Base-by-base conservation (phyloP, 768 basidiomycete genomes). In the Daedaleopsis nitida region DNA sequence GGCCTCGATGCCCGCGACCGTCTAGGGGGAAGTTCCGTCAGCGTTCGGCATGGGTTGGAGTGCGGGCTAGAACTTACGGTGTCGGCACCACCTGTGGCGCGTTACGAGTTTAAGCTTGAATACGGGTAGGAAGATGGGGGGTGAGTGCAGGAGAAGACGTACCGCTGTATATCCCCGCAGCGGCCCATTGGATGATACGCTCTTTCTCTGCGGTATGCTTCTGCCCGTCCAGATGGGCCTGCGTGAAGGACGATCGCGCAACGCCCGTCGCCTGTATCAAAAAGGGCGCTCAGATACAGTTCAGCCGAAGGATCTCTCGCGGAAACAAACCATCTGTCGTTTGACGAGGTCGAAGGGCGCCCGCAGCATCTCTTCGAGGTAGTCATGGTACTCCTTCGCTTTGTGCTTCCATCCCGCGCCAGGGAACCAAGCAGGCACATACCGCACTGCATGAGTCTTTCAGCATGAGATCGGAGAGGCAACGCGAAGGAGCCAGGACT, bases 131-230 rank as follows among this genome's bases (percentile, higher is more conserved):
- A 6, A 14, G 12, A 2, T 4, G 43, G 38, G 35, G 21, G 13
- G 52, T 17, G 34, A 19, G 16, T 32, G 43, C 23, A 6, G 16
- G 24, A 12, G 48, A 44, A 47, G 4, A 86, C 38, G 90, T 74
- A 66, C 65, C 60, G 19, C 57, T 58, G 21, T 66, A 63, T 35
- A 69, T 24, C 7, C 70, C 66, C 11, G 61, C 54, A 35, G 70
- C 77, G 48, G 86, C 83, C 86, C 87, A 88, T 68, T 86, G 88
- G 58, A 89, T 76, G 62, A 83, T 80, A 52, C 79, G 73, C 58
- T 88, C 86, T 61, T 87, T 85, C 58, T 86, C 82, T 3, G 73
- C 69, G 52, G 72, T 80, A 35, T 84, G 68, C 14, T 74, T 70
- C 66, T 80, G 81, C 19, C 72, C 76, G 63, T 87, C 80, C 34